A percentile compares a stretch with the other conserved stretches of the same genome.
These are phyloP conservation scores for Gyrodon lividus DNA, from an alignment of 768 basidiomycete genomes.

Conservation along the genomic window DNA sequence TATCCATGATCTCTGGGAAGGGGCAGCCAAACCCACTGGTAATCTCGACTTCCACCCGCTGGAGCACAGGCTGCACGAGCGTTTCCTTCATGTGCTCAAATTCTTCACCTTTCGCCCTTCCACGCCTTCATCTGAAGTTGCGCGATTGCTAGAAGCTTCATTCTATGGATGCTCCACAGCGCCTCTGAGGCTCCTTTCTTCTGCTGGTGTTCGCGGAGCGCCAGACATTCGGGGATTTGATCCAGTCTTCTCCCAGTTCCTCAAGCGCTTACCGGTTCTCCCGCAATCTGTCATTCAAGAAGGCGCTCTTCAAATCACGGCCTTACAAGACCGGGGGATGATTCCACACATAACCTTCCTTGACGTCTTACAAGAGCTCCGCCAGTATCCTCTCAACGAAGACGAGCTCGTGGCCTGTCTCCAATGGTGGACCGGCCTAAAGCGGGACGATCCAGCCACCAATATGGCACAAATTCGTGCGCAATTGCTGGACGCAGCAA, in stretches of 20 bases:
- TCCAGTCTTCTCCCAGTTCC: slow-evolving; percentile 64
- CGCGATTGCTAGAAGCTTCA: slow-evolving; percentile 63
- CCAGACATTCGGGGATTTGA: slow-evolving; percentile 74
- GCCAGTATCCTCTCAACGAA: slow-evolving; percentile 63
- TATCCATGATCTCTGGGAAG: slow-evolving; percentile 61
- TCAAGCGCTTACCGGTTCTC: slow-evolving; percentile 75
- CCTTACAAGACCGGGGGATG: slow-evolving; percentile 60
- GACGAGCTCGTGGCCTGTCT: slow-evolving; percentile 79
- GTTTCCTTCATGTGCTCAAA: slow-evolving; percentile 75
- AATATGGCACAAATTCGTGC: slow-evolving; percentile 47
- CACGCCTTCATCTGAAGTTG: slow-evolving; percentile 82
- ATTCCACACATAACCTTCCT: slow-evolving; percentile 74
- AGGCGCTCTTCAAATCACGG: slow-evolving; percentile 58
- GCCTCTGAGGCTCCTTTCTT: slow-evolving; percentile 72
- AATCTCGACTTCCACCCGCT: slow-evolving; percentile 32
- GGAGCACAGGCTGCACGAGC: slow-evolving; percentile 49
- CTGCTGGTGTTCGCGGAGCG: slow-evolving; percentile 65
- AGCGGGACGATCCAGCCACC: slow-evolving; percentile 33
- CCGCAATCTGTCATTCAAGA: slow-evolving; percentile 57
- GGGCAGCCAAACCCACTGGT: slow-evolving; percentile 35
- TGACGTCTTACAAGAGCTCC: slow-evolving; percentile 81
- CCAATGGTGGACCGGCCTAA: slow-evolving; percentile 75
- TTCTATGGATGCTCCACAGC: slow-evolving; percentile 69
- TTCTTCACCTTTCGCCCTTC: slow-evolving; percentile 91
- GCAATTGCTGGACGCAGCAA: slow-evolving; percentile 69